phyloP scores from a whole-genome alignment of 73 alveolate genomes.

The Symbiodinium pilosum region DNA sequence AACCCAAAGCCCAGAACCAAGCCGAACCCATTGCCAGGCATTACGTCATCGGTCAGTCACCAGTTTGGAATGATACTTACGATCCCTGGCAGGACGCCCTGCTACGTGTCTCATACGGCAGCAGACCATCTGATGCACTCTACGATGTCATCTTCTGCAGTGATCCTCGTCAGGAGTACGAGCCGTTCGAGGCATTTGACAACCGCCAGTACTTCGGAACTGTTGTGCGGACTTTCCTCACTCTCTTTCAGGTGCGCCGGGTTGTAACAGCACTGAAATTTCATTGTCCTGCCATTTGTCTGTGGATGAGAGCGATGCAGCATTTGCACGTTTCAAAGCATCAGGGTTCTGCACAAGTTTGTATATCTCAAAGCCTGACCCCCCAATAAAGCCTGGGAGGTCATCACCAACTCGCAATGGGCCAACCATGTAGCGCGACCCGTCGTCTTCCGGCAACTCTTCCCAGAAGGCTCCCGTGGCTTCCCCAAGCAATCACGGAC shows the following conservation, averaged over 20 bases:
- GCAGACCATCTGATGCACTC: too few species aligned
- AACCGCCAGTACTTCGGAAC: conserved; percentile 72
- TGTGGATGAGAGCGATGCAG: too few species aligned
- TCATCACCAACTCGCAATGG: conserved; percentile 69
- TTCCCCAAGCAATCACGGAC: too few species aligned
- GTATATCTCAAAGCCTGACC: too few species aligned
- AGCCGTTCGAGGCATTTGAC: conserved; percentile 38
- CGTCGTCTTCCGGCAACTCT: conserved; percentile 26
- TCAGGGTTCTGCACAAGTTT: too few species aligned
- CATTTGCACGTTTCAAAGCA: too few species aligned
- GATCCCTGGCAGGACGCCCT: conserved; percentile 64
- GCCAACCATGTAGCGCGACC: conserved; percentile 74
- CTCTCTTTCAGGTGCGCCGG: conserved; percentile 14
- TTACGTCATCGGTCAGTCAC: conserved; percentile 43
- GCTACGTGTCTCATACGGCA: too few species aligned
- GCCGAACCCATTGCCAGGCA: conserved; percentile 14
- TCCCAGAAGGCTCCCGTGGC: neutral
- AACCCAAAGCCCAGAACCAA: too few species aligned
- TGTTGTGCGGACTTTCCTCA: conserved; percentile 5
- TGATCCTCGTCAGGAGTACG: conserved; percentile 37
- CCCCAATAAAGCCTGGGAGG: conserved; percentile 2
- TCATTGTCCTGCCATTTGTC: neutral
- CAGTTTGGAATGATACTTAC: conserved; percentile 48
- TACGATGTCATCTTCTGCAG: neutral
- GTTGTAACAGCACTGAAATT: too few species aligned